Conservation (phyloP, 306 rosid species). For the Trifolium subterraneum region DNA sequence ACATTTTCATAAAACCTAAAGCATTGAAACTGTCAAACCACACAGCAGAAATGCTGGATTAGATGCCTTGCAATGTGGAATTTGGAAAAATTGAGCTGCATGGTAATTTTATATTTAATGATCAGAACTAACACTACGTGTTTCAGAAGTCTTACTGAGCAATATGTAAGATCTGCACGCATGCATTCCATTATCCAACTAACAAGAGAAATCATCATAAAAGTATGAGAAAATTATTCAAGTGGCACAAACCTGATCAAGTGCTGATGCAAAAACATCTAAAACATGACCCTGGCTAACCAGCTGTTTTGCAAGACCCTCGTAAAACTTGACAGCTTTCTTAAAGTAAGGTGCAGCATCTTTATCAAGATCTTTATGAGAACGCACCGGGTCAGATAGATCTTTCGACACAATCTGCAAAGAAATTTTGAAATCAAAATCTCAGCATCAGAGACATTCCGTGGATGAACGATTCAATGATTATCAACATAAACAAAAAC, state of each 20-base stretch:
- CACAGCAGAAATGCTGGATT: neutral
- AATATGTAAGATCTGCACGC: constrained; percentile 8
- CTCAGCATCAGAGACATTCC: constrained; percentile 23
- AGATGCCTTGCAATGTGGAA: neutral
- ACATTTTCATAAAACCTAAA: neutral
- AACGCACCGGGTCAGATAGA: constrained; percentile 91
- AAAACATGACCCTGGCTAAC: constrained; percentile 97
- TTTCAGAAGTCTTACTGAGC: constrained; percentile 25
- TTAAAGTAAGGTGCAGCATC: constrained; percentile 95
- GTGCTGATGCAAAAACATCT: constrained; percentile 96
- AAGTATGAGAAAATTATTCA: constrained; percentile 37
- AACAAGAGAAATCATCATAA: constrained; percentile 18
- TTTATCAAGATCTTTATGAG: constrained; percentile 97
- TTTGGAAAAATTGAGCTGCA: constrained; percentile 14
- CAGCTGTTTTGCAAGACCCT: constrained; percentile 80
- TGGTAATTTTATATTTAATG: constrained; percentile 15
- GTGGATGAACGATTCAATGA: constrained; percentile 11
- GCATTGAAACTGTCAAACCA: constrained; percentile 7
- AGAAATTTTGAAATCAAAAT: constrained; percentile 34
- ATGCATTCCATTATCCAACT: constrained; percentile 28
- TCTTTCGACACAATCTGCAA: constrained; percentile 93
- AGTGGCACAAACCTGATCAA: constrained; percentile 83
- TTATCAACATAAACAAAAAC: constrained; percentile 22
- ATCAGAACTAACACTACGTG: constrained; percentile 14
- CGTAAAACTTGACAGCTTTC: constrained; percentile 91